These are phyloP conservation scores for Didymella lethalis DNA, from an alignment of 2,329 filamentous ascomycete genomes.

Conservation along the genomic window DNA sequence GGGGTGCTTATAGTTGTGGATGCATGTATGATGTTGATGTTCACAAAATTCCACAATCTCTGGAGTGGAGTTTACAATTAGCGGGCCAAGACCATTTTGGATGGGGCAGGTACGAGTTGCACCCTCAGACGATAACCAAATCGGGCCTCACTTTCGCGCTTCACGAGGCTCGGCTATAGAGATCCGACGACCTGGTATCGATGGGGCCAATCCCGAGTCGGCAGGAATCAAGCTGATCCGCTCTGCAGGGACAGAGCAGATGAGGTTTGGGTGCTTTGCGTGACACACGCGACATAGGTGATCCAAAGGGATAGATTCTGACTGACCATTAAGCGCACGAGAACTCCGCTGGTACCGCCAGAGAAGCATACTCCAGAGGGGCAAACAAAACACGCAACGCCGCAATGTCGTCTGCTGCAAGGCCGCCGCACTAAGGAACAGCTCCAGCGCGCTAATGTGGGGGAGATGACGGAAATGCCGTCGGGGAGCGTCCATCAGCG, in stretches of 20 bases:
- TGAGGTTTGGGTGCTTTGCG: not conserved
- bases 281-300: constrained; percentile 2
- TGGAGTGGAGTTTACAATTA: constrained; percentile 1
- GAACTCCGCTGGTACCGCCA: not conserved
- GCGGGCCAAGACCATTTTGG: constrained; percentile 9
- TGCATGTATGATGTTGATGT: not conserved
- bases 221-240: constrained; percentile 1
- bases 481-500: constrained; percentile 23
- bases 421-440: constrained; percentile 21
- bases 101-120: constrained; percentile 14
- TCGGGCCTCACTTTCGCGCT: constrained; percentile 21
- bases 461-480: constrained; percentile 18
- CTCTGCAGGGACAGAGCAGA: constrained; percentile 12
- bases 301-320: not conserved
- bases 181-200: constrained; percentile 28
- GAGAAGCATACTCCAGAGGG: constrained; percentile 8
- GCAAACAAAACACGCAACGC: constrained; percentile 19
- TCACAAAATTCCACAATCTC: not conserved
- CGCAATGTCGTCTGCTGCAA: constrained; percentile 22
- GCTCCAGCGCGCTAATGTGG: constrained; percentile 17
- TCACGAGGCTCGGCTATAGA: constrained; percentile 6
- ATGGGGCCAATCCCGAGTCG: constrained; percentile 21
- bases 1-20: not conserved
- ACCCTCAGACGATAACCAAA: constrained; percentile 2
- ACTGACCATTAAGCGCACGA: constrained; percentile 7